Evolutionary conservation across 2,329 filamentous ascomycete genomes (phyloP), one percentile per base, ranked within the genome.

Genomic region (Coccinonectria pachysandricola): DNA sequence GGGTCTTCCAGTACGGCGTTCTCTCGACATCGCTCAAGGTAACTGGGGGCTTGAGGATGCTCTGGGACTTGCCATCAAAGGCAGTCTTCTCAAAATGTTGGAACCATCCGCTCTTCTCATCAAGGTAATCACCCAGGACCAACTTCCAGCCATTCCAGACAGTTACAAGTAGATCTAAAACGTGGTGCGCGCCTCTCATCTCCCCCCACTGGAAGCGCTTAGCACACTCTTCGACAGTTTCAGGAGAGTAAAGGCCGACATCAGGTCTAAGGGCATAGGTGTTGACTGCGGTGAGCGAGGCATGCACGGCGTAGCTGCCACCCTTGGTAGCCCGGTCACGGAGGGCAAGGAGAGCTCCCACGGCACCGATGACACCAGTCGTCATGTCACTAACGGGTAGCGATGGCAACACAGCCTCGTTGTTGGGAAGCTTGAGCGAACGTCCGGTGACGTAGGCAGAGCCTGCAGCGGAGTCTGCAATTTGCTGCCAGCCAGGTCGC

Each of bases 401-500:
- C 5, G 35, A 23, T 3, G 31, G 37, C 5, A 54, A 32, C 0
- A 44, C 43, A 11, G 48, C 39, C 3, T 31, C 27, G 2, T 24
- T 28, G 17, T 36, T 12, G 4, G 27, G 26, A 8, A 32, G 2
- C 2, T 25, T 25, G 3, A 30, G 42, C 38, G 19, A 35, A 32
- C 27, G 22, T 4, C 51, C 49, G 4, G 42, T 52, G 4, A 56
- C 51, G 16, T 54, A 49, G 8, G 52, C 44, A 7, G 42, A 44
- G 2, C 53, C 53, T 1, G 53, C 37, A 1, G 52, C 50, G 2
- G 49, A 52, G 10, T 79, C 75, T 8, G 72, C 74, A 25, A 77
- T 76, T 40, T 77, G 73, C 43, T 77, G 75, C 73, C 75, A 80
- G 7, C 75, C 75, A 2, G 72, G 67, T 7, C 75, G 59, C 15